Base-by-base conservation (phyloP, 1,139 yeast species). In the Zygotorulaspora mrakii region DNA sequence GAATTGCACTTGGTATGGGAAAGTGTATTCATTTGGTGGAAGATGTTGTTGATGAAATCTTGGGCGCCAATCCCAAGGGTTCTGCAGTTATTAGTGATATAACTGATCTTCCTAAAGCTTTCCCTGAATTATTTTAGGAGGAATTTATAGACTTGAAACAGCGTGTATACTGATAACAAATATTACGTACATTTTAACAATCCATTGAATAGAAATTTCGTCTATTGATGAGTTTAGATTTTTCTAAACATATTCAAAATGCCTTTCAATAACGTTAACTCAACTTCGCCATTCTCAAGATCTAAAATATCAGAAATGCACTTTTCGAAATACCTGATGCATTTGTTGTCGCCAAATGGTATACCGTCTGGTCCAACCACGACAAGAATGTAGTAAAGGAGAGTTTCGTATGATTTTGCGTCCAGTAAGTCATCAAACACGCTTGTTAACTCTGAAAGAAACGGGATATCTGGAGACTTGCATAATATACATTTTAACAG, bases 71-170 rank as follows among this genome's bases (percentile, higher is more conserved):
- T 17, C 71, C 70, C 6, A 67, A 68, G 27, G 73, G 74, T 3
- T 65, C 75, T 20, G 43, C 61, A 11, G 56, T 73, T 12, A 63
- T 78, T 21, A 65, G 74, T 45, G 67, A 70, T 38, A 66, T 77
- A 14, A 53, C 67, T 12, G 78, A 77, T 11, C 48, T 78, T 28
- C 73, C 71, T 39, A 53, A 58, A 8, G 73, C 67, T 2, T 60
- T 71, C 16, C 74, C 79, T 1, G 80, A 78, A 51, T 49, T 77
- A n/a, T 27, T 76, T 76, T 50, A 44, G 27, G 29, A 51, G 30
- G 75, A 68, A 64, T n/a, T 31, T 13, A 35, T 35, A 29, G 31
- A 37, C n/a, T n/a, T n/a, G n/a, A n/a, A n/a, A n/a, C n/a, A n/a
- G n/a, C n/a, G n/a, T n/a, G n/a, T n/a, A n/a, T n/a, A n/a, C n/a